Conservation (phyloP, 2,329 filamentous ascomycete genomes). For the Colletotrichum agaves region DNA sequence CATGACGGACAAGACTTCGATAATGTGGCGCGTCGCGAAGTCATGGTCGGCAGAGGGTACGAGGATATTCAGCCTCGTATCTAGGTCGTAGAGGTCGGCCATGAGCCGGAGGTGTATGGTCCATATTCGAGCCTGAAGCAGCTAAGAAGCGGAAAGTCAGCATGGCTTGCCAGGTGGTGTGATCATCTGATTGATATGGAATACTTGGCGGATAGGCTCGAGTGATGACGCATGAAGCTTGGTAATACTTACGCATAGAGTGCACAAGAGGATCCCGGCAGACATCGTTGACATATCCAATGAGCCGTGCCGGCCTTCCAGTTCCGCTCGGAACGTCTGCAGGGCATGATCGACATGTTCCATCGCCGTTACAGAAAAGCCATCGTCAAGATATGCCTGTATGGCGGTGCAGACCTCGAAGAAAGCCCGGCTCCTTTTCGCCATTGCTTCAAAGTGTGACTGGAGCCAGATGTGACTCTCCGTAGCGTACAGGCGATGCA, state of each 20-base stretch:
- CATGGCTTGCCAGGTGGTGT: background rate
- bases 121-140: slow-evolving; percentile 30
- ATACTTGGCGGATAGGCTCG: background rate
- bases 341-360: slow-evolving; percentile 34
- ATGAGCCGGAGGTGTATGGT: slow-evolving; percentile 36
- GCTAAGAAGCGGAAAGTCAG: slow-evolving; percentile 5
- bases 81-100: slow-evolving; percentile 28
- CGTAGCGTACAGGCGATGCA: slow-evolving; percentile 32
- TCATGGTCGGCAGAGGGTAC: slow-evolving; percentile 20
- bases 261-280: slow-evolving; percentile 34
- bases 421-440: slow-evolving; percentile 25
- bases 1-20: slow-evolving; percentile 39
- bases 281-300: slow-evolving; percentile 29
- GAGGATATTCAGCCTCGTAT: slow-evolving; percentile 2
- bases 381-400: slow-evolving; percentile 34
- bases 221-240: background rate
- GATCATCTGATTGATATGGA: no score
- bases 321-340: slow-evolving; percentile 35
- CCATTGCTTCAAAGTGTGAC: slow-evolving; percentile 30
- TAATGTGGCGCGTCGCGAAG: slow-evolving; percentile 12
- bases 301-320: slow-evolving; percentile 24
- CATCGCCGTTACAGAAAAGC: slow-evolving; percentile 33
- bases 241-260: slow-evolving; percentile 24
- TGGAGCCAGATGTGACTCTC: slow-evolving; percentile 30
- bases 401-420: slow-evolving; percentile 30